Evolutionary conservation across 2,329 filamentous ascomycete genomes (phyloP), one percentile per base, ranked within the genome.

Genomic region (Podosphaera fusca): DNA sequence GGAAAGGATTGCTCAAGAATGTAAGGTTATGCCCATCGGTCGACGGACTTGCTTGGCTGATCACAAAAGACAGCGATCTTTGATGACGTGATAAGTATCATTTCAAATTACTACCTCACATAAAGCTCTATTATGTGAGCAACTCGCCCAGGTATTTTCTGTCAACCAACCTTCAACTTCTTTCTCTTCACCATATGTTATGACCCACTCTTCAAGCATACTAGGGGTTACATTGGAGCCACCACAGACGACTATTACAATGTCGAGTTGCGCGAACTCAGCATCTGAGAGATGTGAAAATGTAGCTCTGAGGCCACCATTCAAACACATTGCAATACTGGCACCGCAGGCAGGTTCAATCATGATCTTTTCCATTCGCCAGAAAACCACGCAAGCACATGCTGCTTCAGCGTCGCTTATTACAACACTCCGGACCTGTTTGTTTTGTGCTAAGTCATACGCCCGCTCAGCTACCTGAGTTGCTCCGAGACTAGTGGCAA

Each of bases 311-410:
- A 94, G 66, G 46, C 76, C 69, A 0, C 77, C 80, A 46, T 77
- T 78, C 64, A 87, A 87, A 58, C 75, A 80, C 2, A 79, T 68
- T 1, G 83, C 86, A 10, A 94, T 70, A 56, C 83, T 84, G 4
- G 90, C 87, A 0, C 89, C 88, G 67, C 90, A 95, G 0, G 88
- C 81, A 40, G 84, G 73, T 71, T 96, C 90, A 2, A 95, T 86
- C 58, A 95, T 72, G 58, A 90, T 71, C 33, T 84, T 73, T 63
- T 89, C 85, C 59, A 94, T 87, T 61, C 95, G 85, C 8, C 86
- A 82, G 60, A 95, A 81, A 31, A 79, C 74, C 64, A 84, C 80
- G 56, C 83, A 85, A 2, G 82, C 88, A 69, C 82, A 78, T 29
- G 85, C 87, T 0, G 90, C 89, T 64, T 92, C 85, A 2, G 80